Base-by-base conservation (phyloP, 345 rosid genomes). In the Salix arbutifolia region DNA sequence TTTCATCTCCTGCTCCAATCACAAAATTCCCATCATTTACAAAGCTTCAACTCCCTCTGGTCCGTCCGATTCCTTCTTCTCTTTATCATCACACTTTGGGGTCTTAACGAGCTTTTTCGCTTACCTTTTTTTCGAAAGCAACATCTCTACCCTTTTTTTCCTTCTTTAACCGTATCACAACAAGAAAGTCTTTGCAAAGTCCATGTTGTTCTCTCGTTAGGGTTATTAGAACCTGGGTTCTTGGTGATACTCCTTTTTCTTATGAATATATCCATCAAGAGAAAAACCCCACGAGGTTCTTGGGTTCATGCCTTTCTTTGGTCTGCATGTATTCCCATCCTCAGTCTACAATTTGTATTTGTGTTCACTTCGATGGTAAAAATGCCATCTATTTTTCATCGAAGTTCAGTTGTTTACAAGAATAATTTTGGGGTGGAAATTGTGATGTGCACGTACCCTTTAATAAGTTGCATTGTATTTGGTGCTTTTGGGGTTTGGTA, bases 21-120 rank as follows among this genome's bases (percentile, higher is more conserved):
- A 19, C 85, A 78, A 4, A 31, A 72, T 71, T 82, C 87, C 38
- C 82, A 62, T 26, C 83, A 83, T 68, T 77, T 91, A 21, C 83
- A 82, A 38, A 76, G 72, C 21, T 89, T 91, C 79, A 88, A 88
- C 75, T 78, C 93, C 52, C 92, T 90, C 21, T 91, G 92, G 93
- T 77, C 85, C 68, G 88, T 88, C 75, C 84, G 92, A 3, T 85
- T 86, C 37, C 86, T 90, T 35, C 88, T 90, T 28, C 87, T 90
- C 72, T 33, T 79, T 69, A 81, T 87, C 78, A 78, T 85, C 74
- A 35, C 74, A 14, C 78, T 88, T 16, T 89, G 93, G 93, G 75
- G 86, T 14, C 52, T 87, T 35, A 78, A 53, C 70, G 89, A 88
- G 78, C 70, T 83, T 65, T 75, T 87, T 33, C 90, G 87, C 42